Evolutionary conservation across 108 stramenopile genomes (phyloP).

Genomic region (Asterionellopsis glacialis): DNA sequence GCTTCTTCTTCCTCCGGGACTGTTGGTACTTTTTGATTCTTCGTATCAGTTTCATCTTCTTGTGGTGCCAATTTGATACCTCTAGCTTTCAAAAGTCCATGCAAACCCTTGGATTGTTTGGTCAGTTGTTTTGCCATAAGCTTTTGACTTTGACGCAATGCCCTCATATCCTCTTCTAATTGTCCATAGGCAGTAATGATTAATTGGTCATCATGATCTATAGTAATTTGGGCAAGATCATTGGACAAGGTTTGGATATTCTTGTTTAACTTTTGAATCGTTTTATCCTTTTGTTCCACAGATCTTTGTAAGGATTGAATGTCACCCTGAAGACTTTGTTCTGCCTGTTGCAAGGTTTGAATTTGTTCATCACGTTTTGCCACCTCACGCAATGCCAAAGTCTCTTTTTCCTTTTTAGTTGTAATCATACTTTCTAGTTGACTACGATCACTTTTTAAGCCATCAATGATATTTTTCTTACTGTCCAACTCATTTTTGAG

Average conservation of each 20-base stretch:
- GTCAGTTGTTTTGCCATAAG: slow-evolving; percentile 18
- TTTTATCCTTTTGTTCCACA: slow-evolving; percentile 25
- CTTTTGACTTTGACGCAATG: slow-evolving; percentile 23
- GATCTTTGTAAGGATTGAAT: slow-evolving; percentile 6
- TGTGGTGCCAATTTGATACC: slow-evolving; percentile 5
- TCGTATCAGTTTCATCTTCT: neutral
- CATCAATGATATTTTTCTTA: too few relatives aligned
- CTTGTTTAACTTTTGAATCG: slow-evolving; percentile 4
- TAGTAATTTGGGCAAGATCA: slow-evolving; percentile 12
- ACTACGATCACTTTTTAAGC: too few relatives aligned
- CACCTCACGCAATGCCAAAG: too few relatives aligned
- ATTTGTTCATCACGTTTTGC: slow-evolving; percentile 36
- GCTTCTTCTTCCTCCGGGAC: slow-evolving; percentile 13
- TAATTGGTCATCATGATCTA: slow-evolving; percentile 19
- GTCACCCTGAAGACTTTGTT: slow-evolving; percentile 11
- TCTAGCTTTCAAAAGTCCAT: slow-evolving; percentile 1
- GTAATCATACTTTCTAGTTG: too few relatives aligned
- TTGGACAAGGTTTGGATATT: slow-evolving; percentile 15
- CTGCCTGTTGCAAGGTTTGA: slow-evolving; percentile 18
- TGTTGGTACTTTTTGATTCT: neutral
- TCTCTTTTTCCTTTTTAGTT: too few relatives aligned
- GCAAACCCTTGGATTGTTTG: neutral
- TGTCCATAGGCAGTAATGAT: slow-evolving; percentile 10
- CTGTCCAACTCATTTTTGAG: too few relatives aligned
- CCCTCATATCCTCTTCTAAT: slow-evolving; percentile 19